phyloP scores from a whole-genome alignment of 106 monocot genomes.

The Phalaenopsis equestris region DNA sequence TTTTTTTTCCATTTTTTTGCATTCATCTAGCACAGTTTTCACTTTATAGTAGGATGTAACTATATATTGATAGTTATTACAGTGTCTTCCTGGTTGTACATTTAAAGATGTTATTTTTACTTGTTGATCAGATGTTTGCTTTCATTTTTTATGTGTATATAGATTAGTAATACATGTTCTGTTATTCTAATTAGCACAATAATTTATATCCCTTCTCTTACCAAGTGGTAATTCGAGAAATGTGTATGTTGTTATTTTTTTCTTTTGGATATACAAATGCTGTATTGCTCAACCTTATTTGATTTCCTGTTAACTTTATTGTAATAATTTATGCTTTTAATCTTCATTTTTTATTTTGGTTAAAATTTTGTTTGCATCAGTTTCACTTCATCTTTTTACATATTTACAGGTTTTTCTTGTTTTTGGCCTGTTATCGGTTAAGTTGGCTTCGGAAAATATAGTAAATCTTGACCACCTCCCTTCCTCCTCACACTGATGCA shows the following conservation, averaged over 20 bases:
- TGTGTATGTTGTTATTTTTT: background rate
- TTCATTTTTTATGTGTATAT: background rate
- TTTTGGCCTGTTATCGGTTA: background rate
- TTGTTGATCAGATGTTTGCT: background rate
- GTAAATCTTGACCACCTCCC: background rate
- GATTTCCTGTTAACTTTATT: background rate
- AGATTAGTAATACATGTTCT: too few relatives aligned
- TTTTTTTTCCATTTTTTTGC: background rate
- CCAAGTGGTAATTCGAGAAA: too few relatives aligned
- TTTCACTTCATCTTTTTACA: background rate
- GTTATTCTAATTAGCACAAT: too few relatives aligned
- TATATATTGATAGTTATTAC: too few relatives aligned
- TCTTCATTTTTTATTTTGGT: background rate
- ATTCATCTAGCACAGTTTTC: background rate
- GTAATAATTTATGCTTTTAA: background rate
- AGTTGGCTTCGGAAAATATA: slow-evolving; percentile 13
- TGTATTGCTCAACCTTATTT: background rate
- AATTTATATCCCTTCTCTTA: too few relatives aligned
- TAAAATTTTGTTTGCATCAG: background rate
- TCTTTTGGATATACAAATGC: background rate
- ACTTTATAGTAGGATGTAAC: background rate
- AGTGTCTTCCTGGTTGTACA: background rate
- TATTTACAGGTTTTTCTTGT: slow-evolving; percentile 11
- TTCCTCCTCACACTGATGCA: background rate
- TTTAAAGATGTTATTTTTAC: background rate